phyloP scores from a whole-genome alignment of 208 protist species.

The Trypanosoma lewisi region DNA sequence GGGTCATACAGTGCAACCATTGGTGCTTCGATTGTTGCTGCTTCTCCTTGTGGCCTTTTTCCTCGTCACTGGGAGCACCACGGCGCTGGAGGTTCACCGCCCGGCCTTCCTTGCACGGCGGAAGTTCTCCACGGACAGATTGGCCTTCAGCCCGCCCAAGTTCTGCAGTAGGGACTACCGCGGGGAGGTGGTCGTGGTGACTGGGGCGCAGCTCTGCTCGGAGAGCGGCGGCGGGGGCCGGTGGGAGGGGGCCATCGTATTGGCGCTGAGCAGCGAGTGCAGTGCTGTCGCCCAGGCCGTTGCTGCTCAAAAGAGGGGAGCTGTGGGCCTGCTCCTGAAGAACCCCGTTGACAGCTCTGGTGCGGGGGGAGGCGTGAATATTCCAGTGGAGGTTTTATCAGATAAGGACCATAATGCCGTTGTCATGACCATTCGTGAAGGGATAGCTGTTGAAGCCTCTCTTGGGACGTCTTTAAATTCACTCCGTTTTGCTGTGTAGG shows the following conservation, averaged over 20 bases:
- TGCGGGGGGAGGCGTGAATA: constrained; percentile 13
- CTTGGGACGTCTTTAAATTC: constrained; percentile 17
- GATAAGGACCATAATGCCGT: constrained; percentile 7
- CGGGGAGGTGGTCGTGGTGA: constrained; percentile 13
- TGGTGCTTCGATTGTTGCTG: constrained; percentile 15
- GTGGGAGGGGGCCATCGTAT: constrained; percentile 9
- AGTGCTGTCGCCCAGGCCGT: constrained; percentile 6
- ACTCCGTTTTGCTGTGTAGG: constrained; percentile 1
- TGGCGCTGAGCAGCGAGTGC: constrained; percentile 8
- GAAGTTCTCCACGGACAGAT: background rate
- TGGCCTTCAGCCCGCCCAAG: constrained; percentile 7
- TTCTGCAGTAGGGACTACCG: constrained; percentile 13
- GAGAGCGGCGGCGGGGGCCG: background rate
- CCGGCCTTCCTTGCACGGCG: constrained; percentile 6
- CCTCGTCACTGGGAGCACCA: background rate
- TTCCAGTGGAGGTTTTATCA: constrained; percentile 23
- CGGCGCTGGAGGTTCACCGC: constrained; percentile 9
- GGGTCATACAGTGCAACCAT: background rate
- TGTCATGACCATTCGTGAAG: background rate
- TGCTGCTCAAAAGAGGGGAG: constrained; percentile 13
- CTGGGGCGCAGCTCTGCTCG: background rate
- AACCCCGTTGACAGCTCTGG: no score
- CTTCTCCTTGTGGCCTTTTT: constrained; percentile 20
- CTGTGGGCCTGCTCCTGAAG: constrained; percentile 19
- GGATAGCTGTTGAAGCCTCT: constrained; percentile 17